Percentiles rank a stretch among this genome's conserved stretches.
phyloP scores from a whole-genome alignment of 2,329 filamentous ascomycete species.

The Ceratocystis variospora region DNA sequence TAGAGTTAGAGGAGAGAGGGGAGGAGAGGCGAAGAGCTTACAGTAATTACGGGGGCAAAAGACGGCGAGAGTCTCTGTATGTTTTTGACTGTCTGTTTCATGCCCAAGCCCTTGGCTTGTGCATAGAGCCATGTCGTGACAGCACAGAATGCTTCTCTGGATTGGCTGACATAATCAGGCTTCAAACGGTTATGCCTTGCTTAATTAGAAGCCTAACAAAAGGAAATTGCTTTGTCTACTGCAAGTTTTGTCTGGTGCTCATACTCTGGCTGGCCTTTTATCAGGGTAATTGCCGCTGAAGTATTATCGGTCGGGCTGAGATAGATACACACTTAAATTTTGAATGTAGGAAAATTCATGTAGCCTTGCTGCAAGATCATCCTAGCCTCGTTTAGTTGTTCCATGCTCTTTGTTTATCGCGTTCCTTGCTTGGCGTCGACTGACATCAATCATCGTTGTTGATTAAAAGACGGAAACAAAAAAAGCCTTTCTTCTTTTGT shows the following conservation, averaged over 20 bases:
- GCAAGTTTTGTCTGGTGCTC: neutral
- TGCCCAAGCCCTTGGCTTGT: neutral
- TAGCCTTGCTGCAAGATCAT: neutral
- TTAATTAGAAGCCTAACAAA: neutral
- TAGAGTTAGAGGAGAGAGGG: neutral
- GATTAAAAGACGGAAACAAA: no score
- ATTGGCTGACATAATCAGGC: constrained; percentile 4
- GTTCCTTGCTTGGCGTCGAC: no score
- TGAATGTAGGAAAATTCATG: neutral
- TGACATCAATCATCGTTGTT: no score
- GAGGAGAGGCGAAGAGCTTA: neutral
- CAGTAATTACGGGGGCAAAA: neutral
- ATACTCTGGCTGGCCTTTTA: neutral
- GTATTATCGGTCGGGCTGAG: neutral
- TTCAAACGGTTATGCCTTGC: neutral
- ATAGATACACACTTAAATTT: neutral
- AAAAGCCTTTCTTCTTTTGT: neutral
- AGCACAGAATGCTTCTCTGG: neutral
- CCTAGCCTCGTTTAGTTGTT: neutral
- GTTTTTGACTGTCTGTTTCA: neutral
- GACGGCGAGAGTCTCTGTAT: neutral
- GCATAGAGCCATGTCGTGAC: neutral
- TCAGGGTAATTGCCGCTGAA: neutral
- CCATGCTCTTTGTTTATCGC: no score
- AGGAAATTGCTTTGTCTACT: neutral